Evolutionary conservation across 2,329 filamentous ascomycete species (phyloP).

Genomic region (Diaporthe velutina): DNA sequence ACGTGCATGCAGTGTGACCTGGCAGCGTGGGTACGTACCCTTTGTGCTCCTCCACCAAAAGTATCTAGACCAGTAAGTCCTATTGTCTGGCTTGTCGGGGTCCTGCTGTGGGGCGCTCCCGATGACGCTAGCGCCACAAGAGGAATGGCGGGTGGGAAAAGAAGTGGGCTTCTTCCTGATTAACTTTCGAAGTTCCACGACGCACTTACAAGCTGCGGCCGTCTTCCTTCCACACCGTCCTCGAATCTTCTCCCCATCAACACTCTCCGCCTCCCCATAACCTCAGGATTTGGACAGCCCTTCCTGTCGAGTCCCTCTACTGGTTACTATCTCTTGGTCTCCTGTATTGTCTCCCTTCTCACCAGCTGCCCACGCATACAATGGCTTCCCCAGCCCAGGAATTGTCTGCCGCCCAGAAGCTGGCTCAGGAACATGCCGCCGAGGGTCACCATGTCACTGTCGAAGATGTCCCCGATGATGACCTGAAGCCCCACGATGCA

Average conservation of each 20-base stretch:
- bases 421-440: conserved; percentile 72
- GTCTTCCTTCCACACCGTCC: conserved; percentile 26
- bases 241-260: conserved; percentile 25
- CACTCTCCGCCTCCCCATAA: conserved; percentile 17
- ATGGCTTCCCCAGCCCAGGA: conserved; percentile 59
- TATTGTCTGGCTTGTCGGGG: neutral
- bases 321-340: conserved; percentile 41
- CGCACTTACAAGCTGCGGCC: conserved; percentile 28
- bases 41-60: neutral
- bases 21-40: neutral
- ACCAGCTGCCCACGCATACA: conserved; percentile 42
- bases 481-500: conserved; percentile 58
- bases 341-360: conserved; percentile 40
- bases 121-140: conserved; percentile 21
- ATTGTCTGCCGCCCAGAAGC: conserved; percentile 70
- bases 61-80: conserved; percentile 6
- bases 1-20: conserved; percentile 10
- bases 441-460: conserved; percentile 72
- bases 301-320: conserved; percentile 40
- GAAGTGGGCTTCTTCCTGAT: conserved; percentile 26
- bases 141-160: conserved; percentile 8
- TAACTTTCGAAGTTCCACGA: conserved; percentile 38
- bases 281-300: conserved; percentile 39
- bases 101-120: conserved; percentile 19
- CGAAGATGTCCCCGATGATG: conserved; percentile 85